Evolutionary conservation across 495 filamentous ascomycete genomes (phyloP).

Genomic region (Penicillium coprophilum): DNA sequence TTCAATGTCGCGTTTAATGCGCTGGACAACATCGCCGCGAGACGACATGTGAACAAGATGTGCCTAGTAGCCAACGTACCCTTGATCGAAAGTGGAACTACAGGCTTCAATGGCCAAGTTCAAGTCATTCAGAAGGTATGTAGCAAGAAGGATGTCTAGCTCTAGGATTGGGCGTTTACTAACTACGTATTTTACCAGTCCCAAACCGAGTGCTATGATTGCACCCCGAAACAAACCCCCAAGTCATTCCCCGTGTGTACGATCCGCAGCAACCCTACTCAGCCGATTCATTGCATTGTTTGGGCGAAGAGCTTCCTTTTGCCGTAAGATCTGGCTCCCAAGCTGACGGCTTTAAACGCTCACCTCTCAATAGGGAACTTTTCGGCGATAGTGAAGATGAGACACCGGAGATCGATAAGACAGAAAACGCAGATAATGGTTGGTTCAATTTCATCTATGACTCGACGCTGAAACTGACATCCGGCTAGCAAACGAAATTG

Average conservation of each 20-base stretch:
- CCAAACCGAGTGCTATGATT: slow-evolving; percentile 96
- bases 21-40: slow-evolving; percentile 90
- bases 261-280: slow-evolving; percentile 89
- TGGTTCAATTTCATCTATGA: slow-evolving; percentile 13
- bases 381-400: slow-evolving; percentile 91
- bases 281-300: slow-evolving; percentile 99
- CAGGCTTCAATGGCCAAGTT: slow-evolving; percentile 96
- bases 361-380: slow-evolving; percentile 59
- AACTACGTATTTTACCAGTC: slow-evolving; percentile 48
- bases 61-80: slow-evolving; percentile 89
- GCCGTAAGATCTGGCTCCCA: slow-evolving; percentile 49
- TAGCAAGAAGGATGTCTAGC: neutral
- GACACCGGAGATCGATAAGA: slow-evolving; percentile 64
- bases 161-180: slow-evolving; percentile 10
- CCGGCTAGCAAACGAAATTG: slow-evolving; percentile 71
- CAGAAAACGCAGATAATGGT: slow-evolving; percentile 80
- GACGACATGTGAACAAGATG: slow-evolving; percentile 97
- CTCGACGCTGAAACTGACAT: slow-evolving; percentile 22
- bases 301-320: slow-evolving; percentile 98
- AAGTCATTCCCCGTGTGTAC: slow-evolving; percentile 95
- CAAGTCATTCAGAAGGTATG: slow-evolving; percentile 86
- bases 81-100: slow-evolving; percentile 94
- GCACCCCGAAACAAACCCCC: slow-evolving; percentile 80
- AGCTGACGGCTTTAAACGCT: neutral
- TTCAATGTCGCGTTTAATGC: slow-evolving; percentile 95